Evolutionary conservation across 2,329 filamentous ascomycete species (phyloP), one percentile per base, ranked within the genome.

Genomic region (Epichloe gansuensis): DNA sequence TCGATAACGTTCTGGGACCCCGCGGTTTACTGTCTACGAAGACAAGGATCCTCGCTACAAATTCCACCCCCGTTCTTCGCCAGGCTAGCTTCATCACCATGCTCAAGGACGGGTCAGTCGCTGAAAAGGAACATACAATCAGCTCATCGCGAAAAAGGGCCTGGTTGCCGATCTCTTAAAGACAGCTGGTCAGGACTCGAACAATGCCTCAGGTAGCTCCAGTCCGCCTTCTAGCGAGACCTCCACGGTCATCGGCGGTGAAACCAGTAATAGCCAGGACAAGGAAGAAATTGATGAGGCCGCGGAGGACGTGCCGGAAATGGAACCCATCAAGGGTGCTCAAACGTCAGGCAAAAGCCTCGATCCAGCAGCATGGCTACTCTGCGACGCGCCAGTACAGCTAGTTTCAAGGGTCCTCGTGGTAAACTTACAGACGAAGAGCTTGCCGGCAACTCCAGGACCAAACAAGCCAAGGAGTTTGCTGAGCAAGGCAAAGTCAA

Each of bases 401-500:
- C 88, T 31, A 96, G 88, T 62, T 95, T 95, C 75, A 85, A 78
- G 55, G 90, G 91, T 1, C 86, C 88, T 23, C 81, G 88, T 56
- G 88, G 90, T 60, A 95, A 93, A 68, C 69, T 91, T 35, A 80
- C 76, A 0, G 91, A 97, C 60, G 90, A 97, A 61, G 88, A 91
- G 69, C 82, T 88, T 50, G 81, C 80, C 3, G 77, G 73, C 46
- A 72, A 81, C 51, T 74, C 85, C 62, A 91, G 88, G 71, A 90
- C 86, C 45, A 88, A 84, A 64, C 91, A 96, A 68, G 78, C 76
- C 53, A 94, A 95, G 69, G 93, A 98, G 67, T 85, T 86, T 59
- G 79, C 82, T 2, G 90, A 98, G 67, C 90, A 98, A 71, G 93
- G 93, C 63, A 96, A 97, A 67, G 93, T 98, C 60, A 97, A 96